Evolutionary conservation across 2,329 filamentous ascomycete species (phyloP).

Genomic region (Penicillium oxalicum): DNA sequence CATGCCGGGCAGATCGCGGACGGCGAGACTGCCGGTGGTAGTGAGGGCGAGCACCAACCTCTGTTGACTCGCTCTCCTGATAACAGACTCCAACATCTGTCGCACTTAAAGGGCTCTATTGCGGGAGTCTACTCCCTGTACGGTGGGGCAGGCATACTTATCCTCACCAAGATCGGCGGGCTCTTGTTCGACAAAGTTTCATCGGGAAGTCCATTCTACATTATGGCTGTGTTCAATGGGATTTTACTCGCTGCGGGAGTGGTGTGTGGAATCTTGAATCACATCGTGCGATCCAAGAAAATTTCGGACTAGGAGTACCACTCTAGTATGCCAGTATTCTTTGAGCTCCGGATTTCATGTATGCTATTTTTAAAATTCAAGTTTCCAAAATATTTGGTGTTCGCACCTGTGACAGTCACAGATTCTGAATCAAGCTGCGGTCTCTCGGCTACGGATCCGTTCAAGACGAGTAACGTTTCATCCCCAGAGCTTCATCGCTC

Average conservation of each 20-base stretch:
- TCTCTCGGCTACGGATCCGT: no score
- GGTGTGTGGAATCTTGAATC: slow-evolving; percentile 23
- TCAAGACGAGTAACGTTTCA: no score
- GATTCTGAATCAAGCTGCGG: no score
- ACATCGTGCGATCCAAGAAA: slow-evolving; percentile 12
- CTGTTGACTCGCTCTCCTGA: slow-evolving; percentile 21
- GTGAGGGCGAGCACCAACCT: slow-evolving; percentile 25
- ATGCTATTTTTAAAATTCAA: background rate
- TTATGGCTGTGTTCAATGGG: slow-evolving; percentile 86
- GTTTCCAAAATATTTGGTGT: no score
- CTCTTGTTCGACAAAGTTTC: slow-evolving; percentile 72
- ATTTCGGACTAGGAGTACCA: background rate
- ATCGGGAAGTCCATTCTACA: slow-evolving; percentile 78
- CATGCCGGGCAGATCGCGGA: slow-evolving; percentile 8
- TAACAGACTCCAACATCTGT: slow-evolving; percentile 31
- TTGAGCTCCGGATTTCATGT: no score
- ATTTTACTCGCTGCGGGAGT: slow-evolving; percentile 51
- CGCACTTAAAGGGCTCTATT: slow-evolving; percentile 82
- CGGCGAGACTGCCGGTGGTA: slow-evolving; percentile 6
- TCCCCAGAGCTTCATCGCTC: no score
- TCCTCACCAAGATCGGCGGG: slow-evolving; percentile 88
- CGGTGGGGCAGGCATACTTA: slow-evolving; percentile 80
- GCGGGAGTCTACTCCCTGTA: slow-evolving; percentile 90
- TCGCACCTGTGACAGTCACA: no score
- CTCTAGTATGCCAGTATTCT: background rate